Evolutionary conservation across 164 flowering plant genomes (phyloP).

Genomic region (Chloranthus sessilifolius): DNA sequence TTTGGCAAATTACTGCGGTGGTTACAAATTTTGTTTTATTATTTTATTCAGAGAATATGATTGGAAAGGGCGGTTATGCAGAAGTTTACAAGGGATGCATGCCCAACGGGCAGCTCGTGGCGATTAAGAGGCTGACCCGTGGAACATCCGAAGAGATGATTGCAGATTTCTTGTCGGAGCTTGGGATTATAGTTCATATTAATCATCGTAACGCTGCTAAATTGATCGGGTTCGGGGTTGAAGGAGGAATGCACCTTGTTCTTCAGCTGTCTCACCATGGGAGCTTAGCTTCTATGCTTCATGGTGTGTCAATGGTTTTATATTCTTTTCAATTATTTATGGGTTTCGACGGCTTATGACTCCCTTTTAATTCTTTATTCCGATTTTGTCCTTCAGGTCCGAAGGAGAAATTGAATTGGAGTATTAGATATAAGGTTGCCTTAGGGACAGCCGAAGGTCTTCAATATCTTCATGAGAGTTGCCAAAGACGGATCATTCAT

Average conservation of each 20-base stretch:
- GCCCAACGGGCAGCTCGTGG: slow-evolving; percentile 60
- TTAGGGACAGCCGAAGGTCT: slow-evolving; percentile 83
- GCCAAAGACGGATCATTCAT: slow-evolving; percentile 87
- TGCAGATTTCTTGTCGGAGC: slow-evolving; percentile 74
- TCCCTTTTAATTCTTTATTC: not conserved
- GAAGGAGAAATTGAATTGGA: slow-evolving; percentile 59
- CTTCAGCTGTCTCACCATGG: slow-evolving; percentile 87
- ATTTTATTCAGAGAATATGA: slow-evolving; percentile 48
- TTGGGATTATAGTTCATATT: slow-evolving; percentile 89
- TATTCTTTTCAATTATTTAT: not conserved
- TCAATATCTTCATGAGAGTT: slow-evolving; percentile 77
- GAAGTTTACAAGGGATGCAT: slow-evolving; percentile 81
- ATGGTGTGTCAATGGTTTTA: slow-evolving; percentile 34
- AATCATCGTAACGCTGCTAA: slow-evolving; percentile 86
- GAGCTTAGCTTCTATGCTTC: slow-evolving; percentile 70
- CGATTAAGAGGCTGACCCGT: slow-evolving; percentile 62
- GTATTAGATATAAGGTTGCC: slow-evolving; percentile 61
- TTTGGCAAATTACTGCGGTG: slow-evolving; percentile 13
- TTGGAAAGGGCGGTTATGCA: slow-evolving; percentile 94
- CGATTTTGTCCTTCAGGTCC: slow-evolving; percentile 33
- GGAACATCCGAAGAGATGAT: slow-evolving; percentile 75
- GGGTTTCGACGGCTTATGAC: no score
- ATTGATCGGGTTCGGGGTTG: slow-evolving; percentile 83
- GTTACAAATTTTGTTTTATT: not conserved
- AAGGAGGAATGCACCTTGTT: slow-evolving; percentile 94